Base-by-base conservation (phyloP, 192 early-diverging fungal species). In the Backusella liffmaniae region DNA sequence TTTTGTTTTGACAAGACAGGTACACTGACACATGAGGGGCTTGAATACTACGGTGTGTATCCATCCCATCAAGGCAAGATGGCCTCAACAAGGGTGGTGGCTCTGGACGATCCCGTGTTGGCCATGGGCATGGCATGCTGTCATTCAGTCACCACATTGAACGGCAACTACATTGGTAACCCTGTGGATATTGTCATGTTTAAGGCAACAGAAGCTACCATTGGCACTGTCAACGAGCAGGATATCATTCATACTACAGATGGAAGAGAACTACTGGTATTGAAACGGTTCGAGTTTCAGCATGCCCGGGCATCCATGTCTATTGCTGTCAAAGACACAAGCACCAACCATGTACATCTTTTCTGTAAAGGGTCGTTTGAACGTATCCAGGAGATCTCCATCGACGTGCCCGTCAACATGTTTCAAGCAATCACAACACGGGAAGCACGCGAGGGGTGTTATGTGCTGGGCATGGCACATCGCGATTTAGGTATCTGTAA, bases 1-100 rank as follows among this genome's bases (percentile, higher is more conserved):
- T 91, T 92, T 72, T 89, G 88, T 77, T 92, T 92, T 66, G 92
- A 92, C 73, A 92, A 94, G 83, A 91, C 91, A 1, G 92, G 92
- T 15, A 94, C 92, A n/a, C 79, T 94, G 56, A 94, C 91, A 9
- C 87, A 87, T 59, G 90, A 92, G 75, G 90, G 90, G 2, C 83
- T 94, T 18, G 87, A 92, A 73, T 92, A 84, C 70, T 82, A 82
- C 49, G 91, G 88, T 37, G 85, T 26, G 23, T 67, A 70, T 62
- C 34, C 76, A 5, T 46, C 71, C 4, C 39, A 32, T 6, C 16
- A 21, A 6, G 32, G 30, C 15, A 62, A 83, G 3, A 42, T 23
- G 34, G 6, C 35, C 4, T 29, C 36, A 0, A 10, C 9, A 16
- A 34, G 44, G 21, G 42, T 44, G 5, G 42, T 51, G 36, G 10